phyloP scores from a whole-genome alignment of 495 filamentous ascomycete species.

The Hypoxylon crocopeplum region DNA sequence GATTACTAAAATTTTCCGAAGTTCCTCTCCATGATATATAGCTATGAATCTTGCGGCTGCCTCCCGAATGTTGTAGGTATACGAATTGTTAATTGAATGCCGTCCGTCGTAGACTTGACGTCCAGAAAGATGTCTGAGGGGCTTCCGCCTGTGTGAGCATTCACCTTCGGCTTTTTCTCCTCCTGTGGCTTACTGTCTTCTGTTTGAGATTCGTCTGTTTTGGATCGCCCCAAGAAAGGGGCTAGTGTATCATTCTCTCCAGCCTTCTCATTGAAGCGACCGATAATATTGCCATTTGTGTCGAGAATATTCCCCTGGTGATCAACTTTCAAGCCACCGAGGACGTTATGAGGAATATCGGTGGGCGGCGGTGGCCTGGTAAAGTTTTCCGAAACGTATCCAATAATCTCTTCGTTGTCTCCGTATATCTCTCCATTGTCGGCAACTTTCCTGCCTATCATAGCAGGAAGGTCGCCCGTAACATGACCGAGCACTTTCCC shows the following conservation, averaged over 20 bases:
- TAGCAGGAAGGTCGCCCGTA: slow-evolving; percentile 54
- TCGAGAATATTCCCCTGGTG: slow-evolving; percentile 55
- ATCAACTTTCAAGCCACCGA: slow-evolving; percentile 53
- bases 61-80: slow-evolving; percentile 57
- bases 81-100: slow-evolving; percentile 58
- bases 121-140: slow-evolving; percentile 60
- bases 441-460: slow-evolving; percentile 52
- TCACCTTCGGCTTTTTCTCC: slow-evolving; percentile 48
- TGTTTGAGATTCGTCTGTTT: slow-evolving; percentile 18
- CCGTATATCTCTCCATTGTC: slow-evolving; percentile 54
- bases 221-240: slow-evolving; percentile 17
- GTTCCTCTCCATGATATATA: too few relatives aligned
- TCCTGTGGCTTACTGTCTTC: slow-evolving; percentile 27
- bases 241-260: slow-evolving; percentile 18
- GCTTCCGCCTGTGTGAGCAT: slow-evolving; percentile 45
- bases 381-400: slow-evolving; percentile 56
- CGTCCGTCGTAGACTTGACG: slow-evolving; percentile 59
- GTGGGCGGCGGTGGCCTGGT: slow-evolving; percentile 31
- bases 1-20: too few relatives aligned
- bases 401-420: slow-evolving; percentile 52
- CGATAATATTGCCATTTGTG: slow-evolving; percentile 49
- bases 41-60: slow-evolving; percentile 18
- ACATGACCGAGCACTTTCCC: slow-evolving; percentile 54
- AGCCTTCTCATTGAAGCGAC: slow-evolving; percentile 52
- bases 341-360: slow-evolving; percentile 48